Percentiles rank a stretch among this genome's conserved stretches.
Evolutionary conservation across 2,329 filamentous ascomycete species (phyloP).

Genomic region (Epichloe coenophiala): DNA sequence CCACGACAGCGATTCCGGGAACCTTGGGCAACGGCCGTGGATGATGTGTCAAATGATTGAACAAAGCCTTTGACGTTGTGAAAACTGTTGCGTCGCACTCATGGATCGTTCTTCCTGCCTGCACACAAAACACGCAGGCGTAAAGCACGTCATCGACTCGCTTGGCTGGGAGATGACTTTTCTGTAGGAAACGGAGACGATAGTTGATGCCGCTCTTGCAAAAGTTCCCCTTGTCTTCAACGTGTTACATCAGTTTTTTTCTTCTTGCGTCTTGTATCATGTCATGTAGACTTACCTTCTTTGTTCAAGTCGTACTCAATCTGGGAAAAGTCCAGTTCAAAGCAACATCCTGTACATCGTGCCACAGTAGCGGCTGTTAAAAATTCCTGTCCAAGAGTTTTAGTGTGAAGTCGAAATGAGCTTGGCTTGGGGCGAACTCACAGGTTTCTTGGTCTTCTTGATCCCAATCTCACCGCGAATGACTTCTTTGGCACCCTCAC

Average conservation of each 20-base stretch:
- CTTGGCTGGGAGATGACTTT: constrained; percentile 37
- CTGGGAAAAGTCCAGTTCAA: constrained; percentile 37
- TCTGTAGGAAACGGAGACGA: constrained; percentile 41
- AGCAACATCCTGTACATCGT: constrained; percentile 38
- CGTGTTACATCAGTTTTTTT: too few species aligned
- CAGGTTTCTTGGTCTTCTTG: constrained; percentile 35
- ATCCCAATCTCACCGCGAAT: constrained; percentile 34
- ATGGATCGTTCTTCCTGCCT: constrained; percentile 33
- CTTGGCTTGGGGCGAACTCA: constrained; percentile 10
- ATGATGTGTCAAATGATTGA: constrained; percentile 39
- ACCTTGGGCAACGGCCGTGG: constrained; percentile 37
- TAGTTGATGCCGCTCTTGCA: constrained; percentile 32
- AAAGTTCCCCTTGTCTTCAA: constrained; percentile 29
- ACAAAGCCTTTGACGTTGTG: constrained; percentile 37
- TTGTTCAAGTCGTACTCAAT: constrained; percentile 39
- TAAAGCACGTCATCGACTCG: constrained; percentile 39
- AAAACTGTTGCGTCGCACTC: constrained; percentile 44
- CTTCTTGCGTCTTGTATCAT: neutral
- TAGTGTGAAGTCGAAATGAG: neutral
- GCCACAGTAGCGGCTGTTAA: constrained; percentile 29
- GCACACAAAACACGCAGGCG: constrained; percentile 41
- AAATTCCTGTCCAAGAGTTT: constrained; percentile 22
- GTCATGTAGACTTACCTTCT: constrained; percentile 21
- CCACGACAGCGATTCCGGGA: constrained; percentile 33
- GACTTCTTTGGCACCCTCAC: constrained; percentile 38